These are phyloP conservation scores for Blastocystis sp. DNA, from an alignment of 352 stramenopile species.

Conservation along the genomic window DNA sequence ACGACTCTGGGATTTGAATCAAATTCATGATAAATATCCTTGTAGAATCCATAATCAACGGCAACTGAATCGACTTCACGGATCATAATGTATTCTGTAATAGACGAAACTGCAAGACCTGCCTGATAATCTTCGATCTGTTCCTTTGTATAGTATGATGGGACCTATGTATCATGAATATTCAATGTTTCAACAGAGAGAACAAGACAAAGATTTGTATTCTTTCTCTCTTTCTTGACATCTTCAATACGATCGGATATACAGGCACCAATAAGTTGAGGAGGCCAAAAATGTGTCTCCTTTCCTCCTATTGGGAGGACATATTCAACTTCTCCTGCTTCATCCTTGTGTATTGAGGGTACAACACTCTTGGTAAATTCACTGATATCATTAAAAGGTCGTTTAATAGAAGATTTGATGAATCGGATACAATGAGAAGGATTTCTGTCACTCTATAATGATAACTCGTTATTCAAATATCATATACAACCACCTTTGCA, in stretches of 20 bases:
- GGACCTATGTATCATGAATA: neutral
- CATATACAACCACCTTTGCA: neutral
- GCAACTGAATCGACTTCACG: conserved; percentile 21
- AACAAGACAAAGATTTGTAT: conserved; percentile 3
- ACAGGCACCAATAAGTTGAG: conserved; percentile 4
- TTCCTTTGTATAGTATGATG: conserved; percentile 1
- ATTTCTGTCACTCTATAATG: neutral
- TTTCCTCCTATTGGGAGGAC: neutral
- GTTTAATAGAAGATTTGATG: conserved; percentile 52
- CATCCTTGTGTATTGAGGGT: neutral
- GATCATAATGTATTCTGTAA: conserved; percentile 33
- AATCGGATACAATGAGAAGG: neutral
- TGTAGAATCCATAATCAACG: conserved; percentile 18
- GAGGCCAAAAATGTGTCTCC: neutral
- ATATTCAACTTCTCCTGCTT: neutral
- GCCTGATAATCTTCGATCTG: conserved; percentile 16
- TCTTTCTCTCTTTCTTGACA: conserved; percentile 28
- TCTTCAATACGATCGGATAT: conserved; percentile 41
- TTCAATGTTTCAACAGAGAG: neutral
- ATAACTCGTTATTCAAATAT: neutral
- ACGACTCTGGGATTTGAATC: neutral
- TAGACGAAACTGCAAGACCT: neutral
- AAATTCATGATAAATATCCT: neutral
- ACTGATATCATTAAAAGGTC: neutral
- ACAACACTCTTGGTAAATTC: neutral